Conservation (phyloP, 495 filamentous ascomycete species). For the Opeltia flavorubescens region DNA sequence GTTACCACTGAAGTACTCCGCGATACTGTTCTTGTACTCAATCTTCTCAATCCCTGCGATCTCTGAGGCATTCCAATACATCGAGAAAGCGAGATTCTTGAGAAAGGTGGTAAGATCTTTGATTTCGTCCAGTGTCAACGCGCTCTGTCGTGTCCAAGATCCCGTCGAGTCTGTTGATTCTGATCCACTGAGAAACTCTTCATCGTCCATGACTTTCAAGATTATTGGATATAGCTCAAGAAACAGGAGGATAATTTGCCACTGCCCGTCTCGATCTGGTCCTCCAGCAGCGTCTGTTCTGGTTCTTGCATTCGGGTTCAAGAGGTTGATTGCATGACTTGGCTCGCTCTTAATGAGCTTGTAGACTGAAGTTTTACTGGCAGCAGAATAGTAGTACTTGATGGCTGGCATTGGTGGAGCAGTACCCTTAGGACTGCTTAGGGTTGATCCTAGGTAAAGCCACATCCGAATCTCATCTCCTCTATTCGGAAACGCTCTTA, state of each 20-base stretch:
- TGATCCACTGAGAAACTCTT: conserved; percentile 38
- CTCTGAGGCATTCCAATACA: conserved; percentile 72
- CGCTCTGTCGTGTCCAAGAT: conserved; percentile 48
- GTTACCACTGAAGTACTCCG: conserved; percentile 38
- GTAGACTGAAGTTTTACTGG: conserved; percentile 53
- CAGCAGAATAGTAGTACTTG: conserved; percentile 79
- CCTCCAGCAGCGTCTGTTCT: conserved; percentile 4
- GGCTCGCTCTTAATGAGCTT: conserved; percentile 47
- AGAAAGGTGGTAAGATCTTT: conserved; percentile 68
- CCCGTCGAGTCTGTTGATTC: conserved; percentile 22
- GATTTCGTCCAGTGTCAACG: conserved; percentile 55
- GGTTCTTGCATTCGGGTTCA: conserved; percentile 27
- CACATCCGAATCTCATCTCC: conserved; percentile 93
- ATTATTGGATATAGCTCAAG: conserved; percentile 90
- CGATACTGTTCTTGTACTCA: conserved; percentile 34
- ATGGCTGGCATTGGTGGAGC: conserved; percentile 48
- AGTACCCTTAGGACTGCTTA: conserved; percentile 22
- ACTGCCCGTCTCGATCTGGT: conserved; percentile 40
- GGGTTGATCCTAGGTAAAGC: conserved; percentile 69
- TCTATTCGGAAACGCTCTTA: conserved; percentile 71
- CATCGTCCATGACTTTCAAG: conserved; percentile 84
- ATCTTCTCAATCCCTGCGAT: conserved; percentile 39
- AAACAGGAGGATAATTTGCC: conserved; percentile 81
- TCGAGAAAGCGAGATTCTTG: conserved; percentile 80
- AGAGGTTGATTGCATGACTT: conserved; percentile 47